phyloP scores from a whole-genome alignment of 192 early-diverging fungal species.

The Coemansia sp. region DNA sequence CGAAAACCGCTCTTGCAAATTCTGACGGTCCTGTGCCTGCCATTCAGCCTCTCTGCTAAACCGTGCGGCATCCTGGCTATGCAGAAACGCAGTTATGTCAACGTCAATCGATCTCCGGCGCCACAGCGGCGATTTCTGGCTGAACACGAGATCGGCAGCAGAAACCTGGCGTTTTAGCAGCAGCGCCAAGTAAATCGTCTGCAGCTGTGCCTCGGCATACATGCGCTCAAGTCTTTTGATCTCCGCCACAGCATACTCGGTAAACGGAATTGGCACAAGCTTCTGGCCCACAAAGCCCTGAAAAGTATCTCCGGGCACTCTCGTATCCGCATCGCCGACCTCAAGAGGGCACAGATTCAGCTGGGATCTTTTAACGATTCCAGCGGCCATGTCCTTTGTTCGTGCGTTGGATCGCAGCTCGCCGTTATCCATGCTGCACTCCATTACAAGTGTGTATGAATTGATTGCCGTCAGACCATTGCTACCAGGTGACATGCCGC shows the following conservation, averaged over 20 bases:
- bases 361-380: slow-evolving; percentile 11
- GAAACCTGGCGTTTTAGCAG: slow-evolving; percentile 36
- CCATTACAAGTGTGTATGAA: slow-evolving; percentile 44
- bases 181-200: slow-evolving; percentile 50
- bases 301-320: slow-evolving; percentile 25
- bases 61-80: slow-evolving; percentile 49
- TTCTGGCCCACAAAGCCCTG: slow-evolving; percentile 44
- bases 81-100: slow-evolving; percentile 50
- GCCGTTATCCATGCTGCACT: slow-evolving; percentile 48
- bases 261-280: slow-evolving; percentile 39
- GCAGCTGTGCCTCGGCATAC: slow-evolving; percentile 46
- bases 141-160: slow-evolving; percentile 28
- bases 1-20: slow-evolving; percentile 32
- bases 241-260: slow-evolving; percentile 40
- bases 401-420: slow-evolving; percentile 42
- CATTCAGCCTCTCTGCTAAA: slow-evolving; percentile 27
- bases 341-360: slow-evolving; percentile 35
- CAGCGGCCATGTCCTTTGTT: slow-evolving; percentile 9
- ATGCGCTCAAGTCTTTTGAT: slow-evolving; percentile 43
- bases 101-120: slow-evolving; percentile 38
- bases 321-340: slow-evolving; percentile 16
- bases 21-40: slow-evolving; percentile 34
- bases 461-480: slow-evolving; percentile 16
- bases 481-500: not conserved
- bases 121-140: slow-evolving; percentile 41